phyloP scores from a whole-genome alignment of 805 yeast genomes.

The Lipomyces sp. region DNA sequence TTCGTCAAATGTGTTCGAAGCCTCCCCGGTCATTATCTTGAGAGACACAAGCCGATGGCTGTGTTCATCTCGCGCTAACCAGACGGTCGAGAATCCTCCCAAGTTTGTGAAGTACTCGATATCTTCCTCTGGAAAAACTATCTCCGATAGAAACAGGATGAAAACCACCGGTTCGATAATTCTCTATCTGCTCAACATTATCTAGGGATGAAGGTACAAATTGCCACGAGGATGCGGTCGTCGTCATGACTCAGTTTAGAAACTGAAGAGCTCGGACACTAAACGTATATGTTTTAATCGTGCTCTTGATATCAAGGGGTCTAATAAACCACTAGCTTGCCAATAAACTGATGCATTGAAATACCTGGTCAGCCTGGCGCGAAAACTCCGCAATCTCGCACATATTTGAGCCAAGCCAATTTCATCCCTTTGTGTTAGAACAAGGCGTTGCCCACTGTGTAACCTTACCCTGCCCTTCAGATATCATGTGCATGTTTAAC shows the following conservation, averaged over 20 bases:
- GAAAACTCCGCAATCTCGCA: background rate
- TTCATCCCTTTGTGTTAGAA: background rate
- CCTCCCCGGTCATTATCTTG: background rate
- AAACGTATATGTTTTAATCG: background rate
- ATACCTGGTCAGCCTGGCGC: slow-evolving; percentile 4
- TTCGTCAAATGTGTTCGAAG: background rate
- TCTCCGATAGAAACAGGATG: slow-evolving; percentile 7
- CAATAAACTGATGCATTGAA: background rate
- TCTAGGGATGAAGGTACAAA: background rate
- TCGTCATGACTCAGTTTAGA: background rate
- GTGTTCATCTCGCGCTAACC: slow-evolving; percentile 6
- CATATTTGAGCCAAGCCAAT: background rate
- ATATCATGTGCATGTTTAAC: background rate
- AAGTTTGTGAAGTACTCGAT: slow-evolving; percentile 8
- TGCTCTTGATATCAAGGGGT: slow-evolving; percentile 6
- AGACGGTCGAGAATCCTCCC: slow-evolving; percentile 10
- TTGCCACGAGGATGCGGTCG: background rate
- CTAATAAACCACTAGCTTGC: slow-evolving; percentile 1
- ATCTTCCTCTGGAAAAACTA: background rate
- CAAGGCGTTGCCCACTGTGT: background rate
- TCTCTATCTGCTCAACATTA: slow-evolving; percentile 7
- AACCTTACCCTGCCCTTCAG: slow-evolving; percentile 1
- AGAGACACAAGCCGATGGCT: slow-evolving; percentile 3
- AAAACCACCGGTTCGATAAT: background rate
- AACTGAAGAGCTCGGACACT: background rate